Evolutionary conservation across 495 filamentous ascomycete species (phyloP), one percentile per base, ranked within the genome.

Genomic region (Aspergillus mulundensis): DNA sequence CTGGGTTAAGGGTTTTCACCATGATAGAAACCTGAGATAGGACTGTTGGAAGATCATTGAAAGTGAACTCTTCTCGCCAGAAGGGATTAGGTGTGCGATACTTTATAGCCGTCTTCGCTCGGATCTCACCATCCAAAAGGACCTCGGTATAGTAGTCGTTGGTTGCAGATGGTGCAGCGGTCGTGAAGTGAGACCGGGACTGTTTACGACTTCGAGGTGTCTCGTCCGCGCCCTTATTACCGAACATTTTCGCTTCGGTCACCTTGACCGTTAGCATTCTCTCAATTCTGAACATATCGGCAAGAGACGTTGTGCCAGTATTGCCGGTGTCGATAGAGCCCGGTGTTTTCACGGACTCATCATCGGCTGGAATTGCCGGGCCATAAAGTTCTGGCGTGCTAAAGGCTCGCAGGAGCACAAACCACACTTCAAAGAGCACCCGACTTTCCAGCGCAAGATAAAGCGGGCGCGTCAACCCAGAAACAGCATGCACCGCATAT

Each of bases 391-490:
- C 93, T 8, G 95, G 95, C 46, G 95, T 88, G 1, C 94, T 89
- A 64, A 97, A 97, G 0, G 94, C 91, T 56, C 92, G 83, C 23
- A 99, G 66, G 23, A 99, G 78, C 7, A 96, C 94, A 66, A 96
- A 92, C 95, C 94, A 97, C 12, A 96, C 95, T 64, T 99, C 94
- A 65, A 94, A 96, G 7, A 94, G 74, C 1, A 96, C 87, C 18
- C 95, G 81, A 18, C 84, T 91, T 60, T 97, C 95, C 15, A 97
- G 70, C 15, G 88, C 84, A 23, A 99, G 81, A 70, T 96, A 97
- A 32, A 89, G 63, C 7, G 72, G 74, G n/a, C 73, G 73, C 24
- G 70, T 66, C 18, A 68, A 61, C 19, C 72, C 71, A 10, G 68
- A 58, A 7, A 82, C 80, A 4, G 85, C 81, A 7, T 84, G 79